phyloP scores from a whole-genome alignment of 2,329 filamentous ascomycete genomes.

The Colletotrichum ledebouriae region DNA sequence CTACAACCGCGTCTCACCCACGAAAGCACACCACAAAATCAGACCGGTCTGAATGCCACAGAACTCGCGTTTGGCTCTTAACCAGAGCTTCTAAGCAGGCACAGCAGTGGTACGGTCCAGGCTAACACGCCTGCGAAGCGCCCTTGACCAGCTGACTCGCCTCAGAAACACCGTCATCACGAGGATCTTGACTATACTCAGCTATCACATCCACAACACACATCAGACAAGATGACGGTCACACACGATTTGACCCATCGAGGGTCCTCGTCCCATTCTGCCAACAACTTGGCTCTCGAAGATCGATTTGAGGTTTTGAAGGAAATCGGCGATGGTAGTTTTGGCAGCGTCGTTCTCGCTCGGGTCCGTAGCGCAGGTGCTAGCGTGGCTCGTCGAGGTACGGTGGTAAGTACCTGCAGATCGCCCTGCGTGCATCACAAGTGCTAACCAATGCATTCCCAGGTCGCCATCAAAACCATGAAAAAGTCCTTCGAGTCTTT shows the following conservation, averaged over 20 bases:
- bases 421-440: conserved; percentile 16
- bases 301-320: conserved; percentile 98
- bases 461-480: conserved; percentile 99
- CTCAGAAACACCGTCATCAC: conserved; percentile 40
- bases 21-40: conserved; percentile 9
- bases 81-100: conserved; percentile 51
- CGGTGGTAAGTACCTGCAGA: conserved; percentile 77
- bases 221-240: conserved; percentile 75
- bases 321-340: conserved; percentile 98
- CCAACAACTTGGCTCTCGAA: conserved; percentile 76
- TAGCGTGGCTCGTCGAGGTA: conserved; percentile 88
- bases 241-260: conserved; percentile 80
- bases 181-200: conserved; percentile 43
- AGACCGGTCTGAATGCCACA: conserved; percentile 53
- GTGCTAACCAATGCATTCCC: conserved; percentile 29
- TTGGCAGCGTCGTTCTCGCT: conserved; percentile 93
- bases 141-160: conserved; percentile 41
- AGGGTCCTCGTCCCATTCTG: conserved; percentile 69
- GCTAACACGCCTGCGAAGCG: conserved; percentile 44
- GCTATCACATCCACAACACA: conserved; percentile 37
- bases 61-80: conserved; percentile 53
- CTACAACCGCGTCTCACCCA: background rate
- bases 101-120: conserved; percentile 45
- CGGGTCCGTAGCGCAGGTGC: conserved; percentile 92
- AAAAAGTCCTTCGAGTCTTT: conserved; percentile 99